Evolutionary conservation across 805 yeast species (phyloP), one percentile per base, ranked within the genome.

Genomic region (Starmera amethionina): DNA sequence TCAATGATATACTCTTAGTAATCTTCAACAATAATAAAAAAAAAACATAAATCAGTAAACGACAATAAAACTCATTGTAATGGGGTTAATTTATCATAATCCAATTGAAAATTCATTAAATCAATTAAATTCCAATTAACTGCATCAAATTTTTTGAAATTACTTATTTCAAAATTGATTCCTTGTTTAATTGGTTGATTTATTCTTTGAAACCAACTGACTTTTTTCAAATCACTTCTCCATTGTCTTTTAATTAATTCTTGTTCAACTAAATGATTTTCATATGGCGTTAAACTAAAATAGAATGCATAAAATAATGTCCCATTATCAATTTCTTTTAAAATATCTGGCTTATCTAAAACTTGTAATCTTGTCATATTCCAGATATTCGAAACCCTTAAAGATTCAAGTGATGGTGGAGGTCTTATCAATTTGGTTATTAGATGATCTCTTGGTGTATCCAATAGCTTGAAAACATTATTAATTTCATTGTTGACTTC

Each of bases 281-380:
- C 80, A 52, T 78, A 79, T 11, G 82, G 70, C 16, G 83, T 83
- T 50, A 76, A 79, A 37, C 66, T 62, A 45, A 85, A 93, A 64
- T 93, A 93, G 64, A 88, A 93, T 34, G 89, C 83, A 67, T 86
- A 93, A 52, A 90, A 90, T 50, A 93, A 63, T 4, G 96, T 85
- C 54, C 84, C 96, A 31, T 78, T 69, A 52, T 84, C 90, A 52
- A 87, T 75, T 49, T 79, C 82, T 32, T 71, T 67, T 65, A 82
- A 67, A 30, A 82, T 58, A 40, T 67, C 67, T 16, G 75, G 68
- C 43, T 78, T 73, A 42, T 79, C 82, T 40, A 72, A 51, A 14
- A 60, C 48, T 14, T 61, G 49, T 30, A 65, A 47, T 30, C 87
- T 86, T 43, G 81, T 88, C 52, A 77, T 80, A 14, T 96, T 96